phyloP scores from a whole-genome alignment of 495 filamentous ascomycete species.

The Pseudoneurospora amorphoporcata region DNA sequence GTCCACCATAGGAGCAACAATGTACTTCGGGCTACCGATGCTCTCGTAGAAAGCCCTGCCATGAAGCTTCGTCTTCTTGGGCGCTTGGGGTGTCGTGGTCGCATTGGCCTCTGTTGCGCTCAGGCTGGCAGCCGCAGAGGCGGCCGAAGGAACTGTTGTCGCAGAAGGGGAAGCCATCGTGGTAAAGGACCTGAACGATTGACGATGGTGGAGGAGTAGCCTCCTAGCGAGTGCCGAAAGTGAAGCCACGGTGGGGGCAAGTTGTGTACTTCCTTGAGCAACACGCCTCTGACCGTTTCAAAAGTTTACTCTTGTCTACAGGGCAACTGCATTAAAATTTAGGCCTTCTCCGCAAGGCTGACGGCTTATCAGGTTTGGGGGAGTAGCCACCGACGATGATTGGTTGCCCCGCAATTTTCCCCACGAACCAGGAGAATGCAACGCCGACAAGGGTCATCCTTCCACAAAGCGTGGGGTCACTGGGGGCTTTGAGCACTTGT shows the following conservation, averaged over 20 bases:
- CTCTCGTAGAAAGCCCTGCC: conserved; percentile 89
- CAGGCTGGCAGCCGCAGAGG: not conserved
- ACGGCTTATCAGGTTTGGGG: not conserved
- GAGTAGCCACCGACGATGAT: not conserved
- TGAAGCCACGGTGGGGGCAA: not conserved
- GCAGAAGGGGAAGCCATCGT: conserved; percentile 10
- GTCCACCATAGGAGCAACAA: conserved; percentile 97
- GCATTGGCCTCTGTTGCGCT: not conserved
- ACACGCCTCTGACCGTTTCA: not conserved
- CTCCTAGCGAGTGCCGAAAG: not conserved
- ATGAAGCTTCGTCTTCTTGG: conserved; percentile 49
- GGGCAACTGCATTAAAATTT: conserved; percentile 1
- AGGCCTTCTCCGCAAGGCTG: conserved; percentile 12
- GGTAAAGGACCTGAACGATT: not conserved
- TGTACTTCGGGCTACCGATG: conserved; percentile 78
- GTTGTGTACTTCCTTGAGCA: not conserved
- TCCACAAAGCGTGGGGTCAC: not conserved
- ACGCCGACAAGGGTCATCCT: not conserved
- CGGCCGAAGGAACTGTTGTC: not conserved
- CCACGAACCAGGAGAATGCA: not conserved
- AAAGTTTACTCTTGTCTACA: not conserved
- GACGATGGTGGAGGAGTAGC: not conserved
- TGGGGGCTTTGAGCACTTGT: not conserved
- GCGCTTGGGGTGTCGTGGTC: conserved; percentile 5
- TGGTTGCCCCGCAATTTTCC: not conserved